Evolutionary conservation across 352 stramenopile species (phyloP).

Genomic region (Pythium utonaiense): DNA sequence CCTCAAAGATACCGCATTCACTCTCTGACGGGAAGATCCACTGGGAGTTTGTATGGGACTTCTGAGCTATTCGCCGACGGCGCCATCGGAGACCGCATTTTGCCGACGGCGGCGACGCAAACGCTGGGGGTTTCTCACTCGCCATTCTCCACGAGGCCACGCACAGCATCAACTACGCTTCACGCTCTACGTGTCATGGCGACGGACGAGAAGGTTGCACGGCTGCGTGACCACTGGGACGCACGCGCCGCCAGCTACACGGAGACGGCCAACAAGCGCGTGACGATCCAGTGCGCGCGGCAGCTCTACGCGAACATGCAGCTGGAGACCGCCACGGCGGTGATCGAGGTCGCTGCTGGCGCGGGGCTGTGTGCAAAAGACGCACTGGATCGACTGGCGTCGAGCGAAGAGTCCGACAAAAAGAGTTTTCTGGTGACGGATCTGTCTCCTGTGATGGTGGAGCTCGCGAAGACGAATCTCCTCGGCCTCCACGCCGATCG

Average conservation of each 20-base stretch:
- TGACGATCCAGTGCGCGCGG: slow-evolving; percentile 43
- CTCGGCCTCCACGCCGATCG: slow-evolving; percentile 1
- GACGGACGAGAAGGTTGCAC: slow-evolving; percentile 3
- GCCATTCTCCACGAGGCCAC: no score
- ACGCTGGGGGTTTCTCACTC: no score
- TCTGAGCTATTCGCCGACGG: no score
- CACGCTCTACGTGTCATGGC: no score
- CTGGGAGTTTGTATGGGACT: no score
- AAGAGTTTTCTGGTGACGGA: slow-evolving; percentile 38
- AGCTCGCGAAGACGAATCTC: slow-evolving; percentile 32
- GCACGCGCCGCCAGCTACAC: slow-evolving; percentile 37
- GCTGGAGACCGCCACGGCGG: slow-evolving; percentile 31
- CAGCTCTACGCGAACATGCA: slow-evolving; percentile 52
- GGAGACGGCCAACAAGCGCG: slow-evolving; percentile 42
- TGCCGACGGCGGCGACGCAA: no score
- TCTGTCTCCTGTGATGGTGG: slow-evolving; percentile 43
- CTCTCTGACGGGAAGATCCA: no score
- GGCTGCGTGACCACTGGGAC: slow-evolving; percentile 33
- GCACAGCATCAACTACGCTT: no score
- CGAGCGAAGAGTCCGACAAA: no score
- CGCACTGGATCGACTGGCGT: slow-evolving; percentile 24
- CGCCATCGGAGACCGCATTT: no score
- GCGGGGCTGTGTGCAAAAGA: slow-evolving; percentile 45
- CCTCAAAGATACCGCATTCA: no score
- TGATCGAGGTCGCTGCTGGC: slow-evolving; percentile 50